Evolutionary conservation across 768 basidiomycete genomes (phyloP).

Genomic region (Exsudoporus frostii): DNA sequence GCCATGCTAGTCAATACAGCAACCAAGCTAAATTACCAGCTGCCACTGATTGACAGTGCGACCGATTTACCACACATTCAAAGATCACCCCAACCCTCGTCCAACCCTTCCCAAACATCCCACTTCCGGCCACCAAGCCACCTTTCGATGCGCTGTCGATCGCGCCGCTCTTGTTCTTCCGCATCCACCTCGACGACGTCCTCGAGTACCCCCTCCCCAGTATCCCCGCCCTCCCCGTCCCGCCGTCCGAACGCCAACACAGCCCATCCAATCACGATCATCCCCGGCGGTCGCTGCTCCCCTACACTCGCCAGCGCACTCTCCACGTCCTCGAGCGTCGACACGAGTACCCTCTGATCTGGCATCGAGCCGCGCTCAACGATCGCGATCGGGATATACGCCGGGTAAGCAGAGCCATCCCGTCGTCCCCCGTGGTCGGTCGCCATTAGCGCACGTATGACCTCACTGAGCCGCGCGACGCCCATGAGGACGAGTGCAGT

Average conservation of each 20-base stretch:
- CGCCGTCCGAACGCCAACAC: conserved; percentile 57
- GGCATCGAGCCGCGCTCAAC: conserved; percentile 93
- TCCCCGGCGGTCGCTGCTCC: conserved; percentile 91
- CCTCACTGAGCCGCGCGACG: conserved; percentile 75
- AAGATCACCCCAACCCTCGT: conserved; percentile 37
- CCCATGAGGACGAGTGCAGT: conserved; percentile 93
- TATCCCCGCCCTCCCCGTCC: conserved; percentile 41
- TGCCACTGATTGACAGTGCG: background rate
- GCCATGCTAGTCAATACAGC: no score
- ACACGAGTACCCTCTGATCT: conserved; percentile 82
- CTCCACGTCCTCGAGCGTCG: conserved; percentile 71
- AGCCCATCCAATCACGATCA: conserved; percentile 95
- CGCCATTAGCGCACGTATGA: conserved; percentile 58
- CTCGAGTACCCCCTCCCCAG: conserved; percentile 70
- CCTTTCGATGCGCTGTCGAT: conserved; percentile 42
- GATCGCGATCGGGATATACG: conserved; percentile 80
- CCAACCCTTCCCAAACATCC: conserved; percentile 65
- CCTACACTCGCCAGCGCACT: conserved; percentile 69
- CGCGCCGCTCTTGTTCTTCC: conserved; percentile 15
- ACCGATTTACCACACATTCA: conserved; percentile 1
- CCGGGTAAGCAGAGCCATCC: conserved; percentile 64
- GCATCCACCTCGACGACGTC: conserved; percentile 40
- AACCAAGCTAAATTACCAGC: background rate
- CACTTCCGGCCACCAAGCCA: conserved; percentile 64
- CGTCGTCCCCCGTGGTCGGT: conserved; percentile 38